Percentiles rank a stretch among this genome's conserved stretches.
Conservation (phyloP, 106 monocot genomes). For the Phalaenopsis aphrodite region DNA sequence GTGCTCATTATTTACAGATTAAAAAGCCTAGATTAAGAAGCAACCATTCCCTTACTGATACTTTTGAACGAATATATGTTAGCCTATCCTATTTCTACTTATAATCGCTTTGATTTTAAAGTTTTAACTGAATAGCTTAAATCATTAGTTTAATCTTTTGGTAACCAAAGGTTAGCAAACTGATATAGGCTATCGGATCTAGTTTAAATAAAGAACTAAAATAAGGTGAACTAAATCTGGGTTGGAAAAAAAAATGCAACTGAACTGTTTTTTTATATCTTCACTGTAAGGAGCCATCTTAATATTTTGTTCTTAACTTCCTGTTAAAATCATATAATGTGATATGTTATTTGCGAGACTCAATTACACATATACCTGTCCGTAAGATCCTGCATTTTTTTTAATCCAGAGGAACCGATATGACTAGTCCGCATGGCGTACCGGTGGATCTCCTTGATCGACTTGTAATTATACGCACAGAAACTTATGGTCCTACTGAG, state of each 20-base stretch:
- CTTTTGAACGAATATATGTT: not conserved
- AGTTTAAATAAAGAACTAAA: not conserved
- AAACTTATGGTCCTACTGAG: constrained; percentile 92
- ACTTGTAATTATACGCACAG: constrained; percentile 81
- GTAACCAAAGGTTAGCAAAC: not conserved
- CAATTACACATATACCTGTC: not conserved
- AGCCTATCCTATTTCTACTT: not conserved
- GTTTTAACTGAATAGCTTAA: not conserved
- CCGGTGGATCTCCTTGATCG: constrained; percentile 95
- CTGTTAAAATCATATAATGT: not conserved
- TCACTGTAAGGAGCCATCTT: not conserved
- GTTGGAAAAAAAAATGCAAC: not conserved
- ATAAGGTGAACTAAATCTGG: not conserved
- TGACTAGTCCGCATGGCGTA: constrained; percentile 88
- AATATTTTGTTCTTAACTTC: not conserved
- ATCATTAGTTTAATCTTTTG: not conserved
- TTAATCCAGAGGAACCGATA: constrained; percentile 81
- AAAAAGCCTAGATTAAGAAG: not conserved
- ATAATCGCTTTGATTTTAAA: not conserved
- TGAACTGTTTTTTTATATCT: not conserved
- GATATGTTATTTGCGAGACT: not conserved
- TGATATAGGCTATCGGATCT: not conserved
- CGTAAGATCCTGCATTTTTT: not conserved
- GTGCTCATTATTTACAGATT: not conserved
- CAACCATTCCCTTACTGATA: not conserved